These are phyloP conservation scores for Tritrichomonas musculus DNA, from an alignment of 208 protist species.

Conservation along the genomic window DNA sequence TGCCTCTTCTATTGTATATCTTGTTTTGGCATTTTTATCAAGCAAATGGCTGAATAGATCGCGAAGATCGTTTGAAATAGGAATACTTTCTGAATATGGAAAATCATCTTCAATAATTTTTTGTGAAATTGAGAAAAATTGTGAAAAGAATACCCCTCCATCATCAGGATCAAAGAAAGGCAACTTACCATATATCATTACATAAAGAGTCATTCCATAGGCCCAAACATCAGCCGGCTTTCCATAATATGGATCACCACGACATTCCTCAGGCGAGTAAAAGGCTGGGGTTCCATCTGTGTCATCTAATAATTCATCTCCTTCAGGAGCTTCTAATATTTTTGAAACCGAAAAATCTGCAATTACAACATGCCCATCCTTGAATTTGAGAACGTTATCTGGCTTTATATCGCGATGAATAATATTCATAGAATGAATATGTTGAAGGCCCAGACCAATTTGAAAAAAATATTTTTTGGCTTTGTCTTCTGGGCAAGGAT, in stretches of 20 bases:
- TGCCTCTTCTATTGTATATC: neutral
- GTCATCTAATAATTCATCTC: neutral
- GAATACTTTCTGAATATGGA: neutral
- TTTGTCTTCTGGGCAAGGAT: neutral
- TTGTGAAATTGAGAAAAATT: conserved; percentile 22
- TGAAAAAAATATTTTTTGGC: neutral
- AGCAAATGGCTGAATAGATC: conserved; percentile 8
- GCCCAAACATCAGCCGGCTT: conserved; percentile 19
- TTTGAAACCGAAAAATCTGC: conserved; percentile 16
- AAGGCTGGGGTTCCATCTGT: conserved; percentile 4
- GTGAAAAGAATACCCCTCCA: neutral
- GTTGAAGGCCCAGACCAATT: neutral
- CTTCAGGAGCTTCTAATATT: too few species aligned
- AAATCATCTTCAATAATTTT: neutral
- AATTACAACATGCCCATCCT: neutral
- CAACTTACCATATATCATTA: conserved; percentile 14
- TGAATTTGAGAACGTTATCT: neutral
- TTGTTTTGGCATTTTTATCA: neutral
- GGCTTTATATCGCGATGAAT: conserved; percentile 25
- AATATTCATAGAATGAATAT: neutral
- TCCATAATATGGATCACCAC: neutral
- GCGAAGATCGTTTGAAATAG: neutral
- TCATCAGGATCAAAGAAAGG: neutral
- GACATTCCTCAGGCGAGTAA: neutral
- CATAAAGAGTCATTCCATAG: neutral